Evolutionary conservation across 345 rosid genomes (phyloP), one percentile per base, ranked within the genome.

Genomic region (Passiflora organensis): DNA sequence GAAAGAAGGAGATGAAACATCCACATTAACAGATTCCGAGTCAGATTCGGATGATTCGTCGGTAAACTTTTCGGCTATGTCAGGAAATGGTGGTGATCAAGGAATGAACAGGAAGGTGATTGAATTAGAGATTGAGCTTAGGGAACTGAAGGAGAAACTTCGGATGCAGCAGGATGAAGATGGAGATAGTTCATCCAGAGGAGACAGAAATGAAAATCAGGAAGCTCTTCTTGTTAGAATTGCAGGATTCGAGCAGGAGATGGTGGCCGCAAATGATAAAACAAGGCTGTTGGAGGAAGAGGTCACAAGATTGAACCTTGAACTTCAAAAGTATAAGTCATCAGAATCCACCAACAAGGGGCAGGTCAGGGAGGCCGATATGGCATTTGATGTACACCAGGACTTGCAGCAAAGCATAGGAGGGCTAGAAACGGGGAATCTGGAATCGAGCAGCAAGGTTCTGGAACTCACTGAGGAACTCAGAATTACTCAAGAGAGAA

Each of bases 21-120:
- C 87, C 43, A 78, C 84, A 11, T 68, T 84, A 48, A 79, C 82
- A 1, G 95, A 86, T 66, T 86, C 95, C 4, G 96, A 84, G 58
- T 63, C 93, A 1, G 99, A 88, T 43, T 80, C 83, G 25, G 79
- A 69, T 70, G 70, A 67, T 56, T 70, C 88, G 41, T 78, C 90
- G 37, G 63, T 76, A 37, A 77, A 75, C 51, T 76, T 62, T 41
- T 48, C 75, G 18, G 65, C 53, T 60, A 58, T 80, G 13, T 58
- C 67, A 9, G 61, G 70, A 36, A 42, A 47, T 46, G 47, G 57
- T 58, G 72, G 64, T 32, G 73, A 61, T 47, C 62, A 64, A 32
- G 71, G 37, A 48, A 56, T 57, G 9, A 32, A 55, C 53, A 63
- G 48, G 58, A 79, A 57, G 56, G 55, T 65, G 19, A 66, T 55